Conservation (phyloP, 1,284 basidiomycete species). For the Quambalaria eucalypti region DNA sequence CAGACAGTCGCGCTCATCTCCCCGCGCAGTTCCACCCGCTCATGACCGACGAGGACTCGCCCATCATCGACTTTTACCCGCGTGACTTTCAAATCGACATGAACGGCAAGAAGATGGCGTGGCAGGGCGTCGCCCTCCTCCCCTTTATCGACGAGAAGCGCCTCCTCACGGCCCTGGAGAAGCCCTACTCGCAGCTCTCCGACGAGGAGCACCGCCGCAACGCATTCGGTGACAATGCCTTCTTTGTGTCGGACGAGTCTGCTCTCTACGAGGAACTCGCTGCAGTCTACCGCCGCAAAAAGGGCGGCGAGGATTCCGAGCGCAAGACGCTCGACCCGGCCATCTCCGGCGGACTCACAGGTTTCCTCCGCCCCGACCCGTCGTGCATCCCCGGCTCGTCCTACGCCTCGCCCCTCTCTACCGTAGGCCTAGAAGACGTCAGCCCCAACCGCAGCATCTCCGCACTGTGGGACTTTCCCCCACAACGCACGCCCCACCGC, state of each 20-base stretch:
- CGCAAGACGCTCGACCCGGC: slow-evolving; percentile 58
- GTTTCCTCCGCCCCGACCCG: slow-evolving; percentile 71
- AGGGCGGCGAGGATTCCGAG: slow-evolving; percentile 7
- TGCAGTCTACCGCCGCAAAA: slow-evolving; percentile 66
- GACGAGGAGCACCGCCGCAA: slow-evolving; percentile 79
- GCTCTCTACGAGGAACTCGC: slow-evolving; percentile 77
- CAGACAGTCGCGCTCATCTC: slow-evolving; percentile 62
- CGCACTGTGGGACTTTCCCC: slow-evolving; percentile 79
- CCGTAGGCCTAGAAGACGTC: slow-evolving; percentile 56
- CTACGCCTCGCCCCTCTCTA: slow-evolving; percentile 64
- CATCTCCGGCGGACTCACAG: slow-evolving; percentile 69
- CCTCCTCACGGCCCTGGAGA: slow-evolving; percentile 61
- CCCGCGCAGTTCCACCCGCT: slow-evolving; percentile 63
- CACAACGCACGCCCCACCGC: slow-evolving; percentile 72
- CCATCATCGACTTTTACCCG: slow-evolving; percentile 95
- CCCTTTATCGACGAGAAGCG: slow-evolving; percentile 90
- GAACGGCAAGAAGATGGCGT: slow-evolving; percentile 99
- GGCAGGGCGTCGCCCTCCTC: slow-evolving; percentile 94
- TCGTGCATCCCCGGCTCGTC: slow-evolving; percentile 84
- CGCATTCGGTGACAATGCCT: slow-evolving; percentile 69
- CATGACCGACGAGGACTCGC: slow-evolving; percentile 79
- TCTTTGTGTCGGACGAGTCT: slow-evolving; percentile 80
- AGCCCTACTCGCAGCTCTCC: slow-evolving; percentile 62
- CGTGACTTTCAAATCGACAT: slow-evolving; percentile 89
- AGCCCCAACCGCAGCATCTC: slow-evolving; percentile 77